Evolutionary conservation across 257 asterid species (phyloP).

Genomic region (Gentiana dahurica): DNA sequence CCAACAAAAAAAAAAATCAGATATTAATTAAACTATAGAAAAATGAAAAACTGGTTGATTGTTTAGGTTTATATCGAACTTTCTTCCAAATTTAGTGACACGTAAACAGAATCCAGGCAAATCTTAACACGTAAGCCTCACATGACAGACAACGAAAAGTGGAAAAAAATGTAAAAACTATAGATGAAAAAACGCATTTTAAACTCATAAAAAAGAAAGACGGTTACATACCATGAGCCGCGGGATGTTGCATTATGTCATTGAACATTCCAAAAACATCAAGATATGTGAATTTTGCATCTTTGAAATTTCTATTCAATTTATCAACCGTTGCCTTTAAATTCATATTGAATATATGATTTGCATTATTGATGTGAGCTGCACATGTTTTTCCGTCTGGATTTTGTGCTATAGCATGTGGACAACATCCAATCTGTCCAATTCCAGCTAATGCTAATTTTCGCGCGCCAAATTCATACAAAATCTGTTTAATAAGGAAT

Average conservation of each 20-base stretch:
- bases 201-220: background rate
- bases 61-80: too few species aligned
- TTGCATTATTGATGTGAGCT: conserved; percentile 52
- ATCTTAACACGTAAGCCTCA: too few species aligned
- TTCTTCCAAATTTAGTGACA: too few species aligned
- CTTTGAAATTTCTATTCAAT: conserved; percentile 48
- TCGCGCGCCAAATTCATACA: conserved; percentile 71
- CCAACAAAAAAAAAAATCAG: too few species aligned
- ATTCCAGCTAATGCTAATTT: conserved; percentile 58
- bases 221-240: conserved; percentile 41
- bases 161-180: too few species aligned
- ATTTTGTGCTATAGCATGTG: conserved; percentile 87
- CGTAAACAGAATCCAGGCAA: too few species aligned
- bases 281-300: conserved; percentile 57
- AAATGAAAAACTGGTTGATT: too few species aligned
- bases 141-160: too few species aligned
- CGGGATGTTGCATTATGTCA: conserved; percentile 54
- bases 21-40: too few species aligned
- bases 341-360: conserved; percentile 52
- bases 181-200: background rate
- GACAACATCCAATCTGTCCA: conserved; percentile 94
- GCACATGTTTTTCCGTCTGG: conserved; percentile 77
- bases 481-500: conserved; percentile 11
- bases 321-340: conserved; percentile 50
- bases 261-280: conserved; percentile 78